Evolutionary conservation across 2,329 filamentous ascomycete species (phyloP), one percentile per base, ranked within the genome.

Genomic region (Aspergillus luchuensis): DNA sequence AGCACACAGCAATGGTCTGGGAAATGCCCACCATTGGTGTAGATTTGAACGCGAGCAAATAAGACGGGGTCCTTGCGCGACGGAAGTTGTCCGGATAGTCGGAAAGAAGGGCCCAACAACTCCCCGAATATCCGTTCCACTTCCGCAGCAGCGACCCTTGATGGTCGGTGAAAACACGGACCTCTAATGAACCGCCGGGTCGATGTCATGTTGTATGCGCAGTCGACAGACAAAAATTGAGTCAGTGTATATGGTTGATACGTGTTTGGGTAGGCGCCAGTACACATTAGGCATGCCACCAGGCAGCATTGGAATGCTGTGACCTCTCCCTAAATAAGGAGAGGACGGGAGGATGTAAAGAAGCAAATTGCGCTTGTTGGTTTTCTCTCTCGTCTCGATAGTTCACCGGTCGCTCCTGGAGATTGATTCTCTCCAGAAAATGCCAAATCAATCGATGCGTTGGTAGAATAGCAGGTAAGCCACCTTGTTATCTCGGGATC

Each of bases 401-500:
- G n/a, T 21, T 45, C 39, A 23, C 53, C 43, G 19, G 47, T n/a
- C 28, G 23, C 7, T 28, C 15, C 47, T 33, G 47, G 47, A 30
- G 25, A 30, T n/a, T 25, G 13, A 19, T 4, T 28, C 8, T 33
- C 47, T 17, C 47, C 47, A 33, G 47, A 50, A 50, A 8, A 17
- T n/a, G 47, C 47, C 47, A 13, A 52, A 60, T 72, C 64, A 75
- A 59, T 67, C 70, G 61, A 95, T 85, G 70, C 87, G 87, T 80
- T 97, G 90, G 77, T 99, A 99, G 79, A 99, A 96, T 72, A 99
- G 80, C 67, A 99, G 87, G 78, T 99, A 99, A 4, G 95, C 95
- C 60, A 97, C 94, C 83, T 96, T 97, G 83, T 94, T 97, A 76
- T 98, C 94, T 77, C 91, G 92, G 72, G 91, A 77, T 17, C 83